Conservation (phyloP, 768 basidiomycete genomes). For the Myochromella boudieri region DNA sequence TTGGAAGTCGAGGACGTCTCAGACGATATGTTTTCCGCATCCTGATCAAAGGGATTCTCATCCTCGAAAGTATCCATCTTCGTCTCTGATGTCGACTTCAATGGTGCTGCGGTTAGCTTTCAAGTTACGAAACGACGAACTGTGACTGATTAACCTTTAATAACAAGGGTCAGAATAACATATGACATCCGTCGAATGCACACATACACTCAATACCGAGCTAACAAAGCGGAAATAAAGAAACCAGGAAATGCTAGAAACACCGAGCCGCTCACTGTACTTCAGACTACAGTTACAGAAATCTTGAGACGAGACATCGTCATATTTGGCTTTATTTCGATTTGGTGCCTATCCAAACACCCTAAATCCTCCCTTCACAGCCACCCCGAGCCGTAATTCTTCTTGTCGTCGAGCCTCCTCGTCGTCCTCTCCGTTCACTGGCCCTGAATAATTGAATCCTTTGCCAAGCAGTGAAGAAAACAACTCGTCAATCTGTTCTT, state of each 20-base stretch:
- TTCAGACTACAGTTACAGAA: too few relatives aligned
- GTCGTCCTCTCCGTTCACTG: conserved; percentile 27
- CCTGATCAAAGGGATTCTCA: conserved; percentile 67
- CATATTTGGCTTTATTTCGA: conserved; percentile 44
- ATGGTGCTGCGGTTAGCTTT: conserved; percentile 8
- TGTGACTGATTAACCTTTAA: too few relatives aligned
- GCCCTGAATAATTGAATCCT: conserved; percentile 47
- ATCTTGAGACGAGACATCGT: too few relatives aligned
- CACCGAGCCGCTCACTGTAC: too few relatives aligned
- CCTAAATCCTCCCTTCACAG: conserved; percentile 47
- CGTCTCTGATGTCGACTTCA: background rate
- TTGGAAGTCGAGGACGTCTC: conserved; percentile 56
- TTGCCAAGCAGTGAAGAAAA: conserved; percentile 86
- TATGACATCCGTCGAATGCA: too few relatives aligned
- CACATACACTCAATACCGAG: too few relatives aligned
- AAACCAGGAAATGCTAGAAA: too few relatives aligned
- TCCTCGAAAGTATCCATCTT: conserved; percentile 56
- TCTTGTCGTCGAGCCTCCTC: conserved; percentile 23
- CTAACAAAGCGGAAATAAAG: too few relatives aligned
- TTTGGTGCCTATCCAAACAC: conserved; percentile 55
- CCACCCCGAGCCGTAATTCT: conserved; percentile 31
- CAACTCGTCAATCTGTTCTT: conserved; percentile 94
- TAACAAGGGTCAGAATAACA: too few relatives aligned
- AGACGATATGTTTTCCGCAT: conserved; percentile 40
- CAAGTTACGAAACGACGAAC: conserved; percentile 5